Evolutionary conservation across 768 basidiomycete species (phyloP).

Genomic region (Leucocoprinus leucothites): DNA sequence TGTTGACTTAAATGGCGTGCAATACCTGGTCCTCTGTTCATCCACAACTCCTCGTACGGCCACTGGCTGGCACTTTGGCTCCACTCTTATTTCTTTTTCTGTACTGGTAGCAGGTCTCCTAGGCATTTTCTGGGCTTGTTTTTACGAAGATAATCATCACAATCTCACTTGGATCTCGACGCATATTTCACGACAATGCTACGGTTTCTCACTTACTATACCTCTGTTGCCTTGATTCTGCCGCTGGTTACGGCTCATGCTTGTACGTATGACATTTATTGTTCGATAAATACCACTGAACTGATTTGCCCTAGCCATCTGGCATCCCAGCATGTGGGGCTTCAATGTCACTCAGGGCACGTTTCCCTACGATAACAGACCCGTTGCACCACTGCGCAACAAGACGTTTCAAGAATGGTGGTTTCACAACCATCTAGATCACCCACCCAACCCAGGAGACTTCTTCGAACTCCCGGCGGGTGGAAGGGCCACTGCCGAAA

Average conservation of each 20-base stretch:
- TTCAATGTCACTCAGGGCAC: conserved; percentile 61
- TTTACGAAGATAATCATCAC: neutral
- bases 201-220: conserved; percentile 2
- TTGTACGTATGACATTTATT: neutral
- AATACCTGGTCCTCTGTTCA: neutral
- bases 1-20: neutral
- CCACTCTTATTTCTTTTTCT: neutral
- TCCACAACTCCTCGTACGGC: neutral
- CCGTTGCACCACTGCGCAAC: conserved; percentile 42
- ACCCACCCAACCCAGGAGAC: conserved; percentile 55
- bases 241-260: conserved; percentile 9
- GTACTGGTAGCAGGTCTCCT: neutral
- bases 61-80: neutral
- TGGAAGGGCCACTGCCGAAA: conserved; percentile 46
- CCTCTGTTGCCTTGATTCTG: neutral
- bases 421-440: conserved; percentile 60
- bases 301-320: conserved; percentile 36
- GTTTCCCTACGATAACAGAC: conserved; percentile 62
- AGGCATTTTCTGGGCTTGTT: no score
- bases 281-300: neutral
- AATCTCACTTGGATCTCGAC: neutral
- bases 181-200: neutral
- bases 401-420: conserved; percentile 56
- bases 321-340: conserved; percentile 60
- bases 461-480: conserved; percentile 62